These are phyloP conservation scores for Penicillium sp. DNA, from an alignment of 2,329 filamentous ascomycete species.

Conservation along the genomic window DNA sequence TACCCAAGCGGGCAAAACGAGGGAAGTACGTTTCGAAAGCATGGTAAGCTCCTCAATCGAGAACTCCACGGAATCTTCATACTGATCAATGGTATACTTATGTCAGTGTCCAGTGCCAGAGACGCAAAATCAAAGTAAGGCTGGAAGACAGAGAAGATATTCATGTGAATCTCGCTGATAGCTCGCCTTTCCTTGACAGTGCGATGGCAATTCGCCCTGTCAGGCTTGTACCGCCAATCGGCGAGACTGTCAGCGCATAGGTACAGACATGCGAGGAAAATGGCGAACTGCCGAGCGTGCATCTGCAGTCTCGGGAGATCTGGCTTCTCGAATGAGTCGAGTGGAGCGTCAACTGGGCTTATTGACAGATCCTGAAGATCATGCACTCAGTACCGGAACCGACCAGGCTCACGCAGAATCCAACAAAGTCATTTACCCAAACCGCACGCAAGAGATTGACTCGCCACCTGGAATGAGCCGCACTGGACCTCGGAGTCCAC, in stretches of 20 bases:
- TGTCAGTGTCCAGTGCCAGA: constrained; percentile 21
- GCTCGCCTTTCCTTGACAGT: constrained; percentile 9
- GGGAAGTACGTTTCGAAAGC: constrained; percentile 26
- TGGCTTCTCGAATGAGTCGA: constrained; percentile 11
- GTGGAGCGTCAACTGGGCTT: constrained; percentile 2
- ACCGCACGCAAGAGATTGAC: neutral
- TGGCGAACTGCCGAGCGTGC: constrained; percentile 5
- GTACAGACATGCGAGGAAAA: constrained; percentile 20
- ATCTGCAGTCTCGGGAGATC: neutral
- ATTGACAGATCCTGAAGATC: neutral
- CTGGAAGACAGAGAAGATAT: neutral
- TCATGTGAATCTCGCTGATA: neutral
- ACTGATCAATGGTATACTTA: neutral
- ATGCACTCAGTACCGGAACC: neutral
- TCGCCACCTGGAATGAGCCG: neutral
- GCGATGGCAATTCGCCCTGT: constrained; percentile 24
- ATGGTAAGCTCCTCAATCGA: constrained; percentile 17
- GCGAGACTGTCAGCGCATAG: constrained; percentile 10
- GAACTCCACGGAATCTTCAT: neutral
- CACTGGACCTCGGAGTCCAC: neutral
- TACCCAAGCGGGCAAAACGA: constrained; percentile 13
- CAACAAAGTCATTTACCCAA: neutral
- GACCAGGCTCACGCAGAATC: neutral
- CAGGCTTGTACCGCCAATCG: constrained; percentile 14
- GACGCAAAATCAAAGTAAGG: constrained; percentile 25